Evolutionary conservation across 1,284 basidiomycete species (phyloP).

Genomic region (Athelia psychrophila): DNA sequence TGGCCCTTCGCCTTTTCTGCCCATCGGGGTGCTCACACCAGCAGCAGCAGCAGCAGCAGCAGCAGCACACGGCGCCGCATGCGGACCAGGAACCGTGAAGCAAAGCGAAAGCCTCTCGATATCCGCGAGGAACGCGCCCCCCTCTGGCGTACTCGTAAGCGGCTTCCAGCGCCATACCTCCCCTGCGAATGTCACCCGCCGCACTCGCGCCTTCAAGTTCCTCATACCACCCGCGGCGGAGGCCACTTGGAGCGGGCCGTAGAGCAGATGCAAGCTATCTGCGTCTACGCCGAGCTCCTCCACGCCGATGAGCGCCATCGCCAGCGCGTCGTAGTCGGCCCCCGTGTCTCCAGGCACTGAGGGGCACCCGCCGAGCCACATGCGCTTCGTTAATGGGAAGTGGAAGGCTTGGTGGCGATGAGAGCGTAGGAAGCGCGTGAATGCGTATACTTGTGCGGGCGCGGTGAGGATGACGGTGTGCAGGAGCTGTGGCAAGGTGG

Average conservation of each 20-base stretch:
- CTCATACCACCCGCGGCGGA: constrained; percentile 15
- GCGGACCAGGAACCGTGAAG: constrained; percentile 12
- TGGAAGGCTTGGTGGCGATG: no score
- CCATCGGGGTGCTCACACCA: no score
- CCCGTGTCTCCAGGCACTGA: neutral
- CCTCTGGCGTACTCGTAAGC: constrained; percentile 26
- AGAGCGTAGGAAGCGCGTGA: no score
- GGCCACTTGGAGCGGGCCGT: constrained; percentile 12
- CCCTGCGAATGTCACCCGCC: constrained; percentile 25
- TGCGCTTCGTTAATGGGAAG: constrained; percentile 10
- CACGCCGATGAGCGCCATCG: constrained; percentile 23
- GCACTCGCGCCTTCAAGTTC: no score
- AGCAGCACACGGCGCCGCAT: neutral
- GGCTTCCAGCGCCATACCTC: constrained; percentile 30
- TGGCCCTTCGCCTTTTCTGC: constrained; percentile 14
- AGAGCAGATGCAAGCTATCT: constrained; percentile 26
- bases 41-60: neutral
- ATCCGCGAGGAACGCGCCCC: constrained; percentile 27
- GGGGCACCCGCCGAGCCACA: constrained; percentile 28
- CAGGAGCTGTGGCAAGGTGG: constrained; percentile 6
- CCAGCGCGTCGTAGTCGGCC: constrained; percentile 23
- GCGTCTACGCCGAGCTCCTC: constrained; percentile 26
- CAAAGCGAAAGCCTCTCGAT: constrained; percentile 34
- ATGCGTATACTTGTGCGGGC: no score
- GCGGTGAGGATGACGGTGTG: constrained; percentile 3